Evolutionary conservation across 306 rosid species (phyloP).

Genomic region (Datisca glomerata): DNA sequence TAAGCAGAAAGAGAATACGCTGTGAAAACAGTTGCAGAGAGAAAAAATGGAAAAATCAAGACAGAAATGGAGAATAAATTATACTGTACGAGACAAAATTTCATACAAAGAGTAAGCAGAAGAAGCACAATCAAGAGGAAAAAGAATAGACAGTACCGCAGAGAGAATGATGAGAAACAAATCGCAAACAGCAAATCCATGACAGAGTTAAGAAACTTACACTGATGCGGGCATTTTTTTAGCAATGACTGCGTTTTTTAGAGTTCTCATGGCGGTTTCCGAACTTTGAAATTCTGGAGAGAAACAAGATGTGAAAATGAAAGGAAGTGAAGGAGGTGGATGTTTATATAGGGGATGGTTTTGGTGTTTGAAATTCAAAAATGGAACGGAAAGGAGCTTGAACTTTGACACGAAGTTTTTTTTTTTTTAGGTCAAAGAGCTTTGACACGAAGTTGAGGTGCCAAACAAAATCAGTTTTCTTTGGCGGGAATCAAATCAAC

Average conservation of each 20-base stretch:
- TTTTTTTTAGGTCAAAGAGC: too few relatives aligned
- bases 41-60: not conserved
- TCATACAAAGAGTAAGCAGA: too few relatives aligned
- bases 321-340: not conserved
- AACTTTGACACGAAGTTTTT: too few relatives aligned
- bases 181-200: not conserved
- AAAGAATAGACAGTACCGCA: not conserved
- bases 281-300: too few relatives aligned
- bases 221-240: conserved; percentile 14
- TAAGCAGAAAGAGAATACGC: not conserved
- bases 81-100: too few relatives aligned
- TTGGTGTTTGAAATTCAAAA: not conserved
- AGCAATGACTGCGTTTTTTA: conserved; percentile 10
- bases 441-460: too few relatives aligned
- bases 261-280: conserved; percentile 16
- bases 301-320: not conserved
- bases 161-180: not conserved
- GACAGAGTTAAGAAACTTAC: conserved; percentile 8
- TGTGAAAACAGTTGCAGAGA: not conserved
- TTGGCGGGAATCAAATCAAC: too few relatives aligned
- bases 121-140: not conserved
- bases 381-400: too few relatives aligned
- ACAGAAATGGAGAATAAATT: not conserved
- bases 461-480: too few relatives aligned
- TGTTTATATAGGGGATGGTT: not conserved